These are phyloP conservation scores for Talaromyces wortmannii DNA, from an alignment of 495 filamentous ascomycete species.

Conservation along the genomic window DNA sequence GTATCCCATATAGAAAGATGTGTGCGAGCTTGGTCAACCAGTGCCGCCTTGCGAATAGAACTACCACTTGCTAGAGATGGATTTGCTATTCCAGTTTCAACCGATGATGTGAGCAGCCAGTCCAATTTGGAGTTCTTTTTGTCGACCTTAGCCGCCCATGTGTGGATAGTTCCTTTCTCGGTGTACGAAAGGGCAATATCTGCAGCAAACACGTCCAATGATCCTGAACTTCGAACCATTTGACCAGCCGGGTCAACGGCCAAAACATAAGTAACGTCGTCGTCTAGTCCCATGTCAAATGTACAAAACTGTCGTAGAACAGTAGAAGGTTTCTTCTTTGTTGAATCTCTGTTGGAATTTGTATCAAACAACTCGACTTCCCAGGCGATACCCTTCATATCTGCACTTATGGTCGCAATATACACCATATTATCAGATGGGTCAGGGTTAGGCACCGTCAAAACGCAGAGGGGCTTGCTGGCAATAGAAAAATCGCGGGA, in stretches of 20 bases:
- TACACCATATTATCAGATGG: constrained; percentile 44
- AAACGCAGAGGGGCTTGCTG: constrained; percentile 75
- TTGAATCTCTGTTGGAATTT: not conserved
- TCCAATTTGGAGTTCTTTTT: constrained; percentile 48
- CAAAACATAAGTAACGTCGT: constrained; percentile 74
- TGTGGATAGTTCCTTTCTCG: constrained; percentile 63
- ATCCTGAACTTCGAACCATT: constrained; percentile 62
- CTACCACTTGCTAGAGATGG: constrained; percentile 79
- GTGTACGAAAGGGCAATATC: constrained; percentile 89
- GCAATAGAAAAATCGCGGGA: constrained; percentile 51
- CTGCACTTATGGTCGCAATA: constrained; percentile 75
- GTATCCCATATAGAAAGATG: constrained; percentile 90
- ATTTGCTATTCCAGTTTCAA: constrained; percentile 70
- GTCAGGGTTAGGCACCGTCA: constrained; percentile 64
- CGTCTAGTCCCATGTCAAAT: constrained; percentile 64
- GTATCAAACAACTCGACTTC: constrained; percentile 52
- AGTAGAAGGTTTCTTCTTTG: constrained; percentile 11
- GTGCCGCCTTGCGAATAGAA: constrained; percentile 78
- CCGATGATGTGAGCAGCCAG: constrained; percentile 78
- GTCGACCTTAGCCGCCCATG: constrained; percentile 80
- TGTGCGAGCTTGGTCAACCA: constrained; percentile 68
- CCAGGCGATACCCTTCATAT: constrained; percentile 83
- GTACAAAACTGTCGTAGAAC: constrained; percentile 59
- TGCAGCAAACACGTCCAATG: constrained; percentile 79
- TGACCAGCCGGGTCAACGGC: constrained; percentile 88